Conservation (phyloP, 2,329 filamentous ascomycete species). For the Cordyceps pruinosa region DNA sequence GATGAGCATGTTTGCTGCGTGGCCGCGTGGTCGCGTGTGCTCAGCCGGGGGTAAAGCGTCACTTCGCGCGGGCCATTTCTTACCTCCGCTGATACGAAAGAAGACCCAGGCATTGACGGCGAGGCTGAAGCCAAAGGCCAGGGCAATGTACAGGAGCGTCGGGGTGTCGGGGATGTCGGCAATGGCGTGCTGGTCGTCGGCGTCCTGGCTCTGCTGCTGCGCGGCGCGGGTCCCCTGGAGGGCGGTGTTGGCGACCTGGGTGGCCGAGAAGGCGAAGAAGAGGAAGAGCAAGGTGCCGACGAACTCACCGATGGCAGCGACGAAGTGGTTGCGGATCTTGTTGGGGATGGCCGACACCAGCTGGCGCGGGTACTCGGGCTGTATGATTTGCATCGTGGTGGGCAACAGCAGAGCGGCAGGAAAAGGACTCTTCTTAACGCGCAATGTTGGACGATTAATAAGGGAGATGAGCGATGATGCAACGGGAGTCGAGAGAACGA, state of each 20-base stretch:
- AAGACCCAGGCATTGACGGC: conserved; percentile 43
- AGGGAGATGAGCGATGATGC: too few species aligned
- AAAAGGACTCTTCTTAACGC: too few species aligned
- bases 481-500: too few species aligned
- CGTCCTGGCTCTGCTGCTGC: neutral
- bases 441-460: too few species aligned
- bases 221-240: conserved; percentile 16
- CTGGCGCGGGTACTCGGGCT: conserved; percentile 8
- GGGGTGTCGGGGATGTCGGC: conserved; percentile 36
- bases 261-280: conserved; percentile 37
- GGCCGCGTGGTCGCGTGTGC: neutral
- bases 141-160: conserved; percentile 35
- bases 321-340: conserved; percentile 12
- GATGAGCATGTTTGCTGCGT: neutral
- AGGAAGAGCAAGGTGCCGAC: conserved; percentile 37
- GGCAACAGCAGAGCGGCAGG: neutral
- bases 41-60: too few species aligned
- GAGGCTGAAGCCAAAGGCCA: conserved; percentile 37
- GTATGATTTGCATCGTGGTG: conserved; percentile 3
- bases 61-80: neutral
- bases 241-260: conserved; percentile 33
- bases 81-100: conserved; percentile 35
- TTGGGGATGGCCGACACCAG: conserved; percentile 13
- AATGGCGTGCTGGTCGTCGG: conserved; percentile 34
- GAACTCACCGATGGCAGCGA: conserved; percentile 27